Evolutionary conservation across 148 eudicot genomes (phyloP).

Genomic region (Amaranthus hypochondriacus): DNA sequence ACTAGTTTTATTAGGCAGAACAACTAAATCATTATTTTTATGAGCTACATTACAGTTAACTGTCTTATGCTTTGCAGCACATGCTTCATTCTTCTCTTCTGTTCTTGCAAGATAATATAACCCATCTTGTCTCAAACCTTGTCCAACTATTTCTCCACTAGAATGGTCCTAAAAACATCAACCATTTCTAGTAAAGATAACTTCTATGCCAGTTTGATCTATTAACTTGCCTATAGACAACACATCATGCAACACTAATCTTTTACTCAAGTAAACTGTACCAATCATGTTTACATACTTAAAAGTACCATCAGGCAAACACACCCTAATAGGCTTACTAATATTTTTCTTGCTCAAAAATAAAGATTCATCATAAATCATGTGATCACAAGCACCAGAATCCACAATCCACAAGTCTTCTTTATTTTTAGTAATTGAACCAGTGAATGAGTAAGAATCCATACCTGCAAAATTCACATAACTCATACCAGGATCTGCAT

Average conservation of each 20-base stretch:
- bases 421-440: neutral
- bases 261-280: neutral
- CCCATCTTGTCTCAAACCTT: neutral
- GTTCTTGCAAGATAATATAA: neutral
- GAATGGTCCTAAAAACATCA: conserved; percentile 8
- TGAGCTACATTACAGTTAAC: no score
- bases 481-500: no score
- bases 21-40: neutral
- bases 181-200: neutral
- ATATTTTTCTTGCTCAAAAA: neutral
- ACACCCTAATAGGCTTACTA: neutral
- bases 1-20: neutral
- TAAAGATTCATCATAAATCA: neutral
- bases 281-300: neutral
- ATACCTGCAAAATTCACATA: neutral
- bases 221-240: neutral
- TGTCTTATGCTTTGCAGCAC: no score
- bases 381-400: neutral
- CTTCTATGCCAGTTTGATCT: neutral
- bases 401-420: neutral
- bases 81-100: no score
- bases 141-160: neutral
- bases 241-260: neutral
- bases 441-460: neutral
- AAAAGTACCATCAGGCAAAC: neutral